phyloP scores from a whole-genome alignment of 805 yeast genomes.

The Barnettozyma populi region DNA sequence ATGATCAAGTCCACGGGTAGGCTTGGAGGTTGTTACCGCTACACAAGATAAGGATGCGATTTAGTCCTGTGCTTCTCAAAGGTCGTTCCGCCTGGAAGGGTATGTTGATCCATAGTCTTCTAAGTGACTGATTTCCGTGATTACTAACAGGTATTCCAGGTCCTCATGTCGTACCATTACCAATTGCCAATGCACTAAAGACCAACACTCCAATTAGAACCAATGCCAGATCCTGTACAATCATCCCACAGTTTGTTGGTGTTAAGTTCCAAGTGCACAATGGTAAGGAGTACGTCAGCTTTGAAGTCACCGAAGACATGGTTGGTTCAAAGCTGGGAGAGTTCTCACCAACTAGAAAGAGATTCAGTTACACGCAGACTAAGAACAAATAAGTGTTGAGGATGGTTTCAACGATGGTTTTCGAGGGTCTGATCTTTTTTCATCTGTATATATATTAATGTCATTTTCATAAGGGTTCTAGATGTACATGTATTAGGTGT shows the following conservation, averaged over 20 bases:
- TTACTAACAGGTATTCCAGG: slow-evolving; percentile 34
- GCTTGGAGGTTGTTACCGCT: neutral
- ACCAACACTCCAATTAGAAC: slow-evolving; percentile 87
- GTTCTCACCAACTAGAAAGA: slow-evolving; percentile 90
- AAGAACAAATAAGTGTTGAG: slow-evolving; percentile 41
- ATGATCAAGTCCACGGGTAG: neutral
- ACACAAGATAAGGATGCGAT: slow-evolving; percentile 30
- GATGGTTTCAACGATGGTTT: neutral
- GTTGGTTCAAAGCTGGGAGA: slow-evolving; percentile 95
- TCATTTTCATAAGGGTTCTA: neutral
- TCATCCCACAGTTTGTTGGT: slow-evolving; percentile 94
- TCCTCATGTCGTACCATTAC: slow-evolving; percentile 91
- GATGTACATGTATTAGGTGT: neutral
- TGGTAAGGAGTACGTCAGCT: slow-evolving; percentile 88
- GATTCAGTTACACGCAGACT: slow-evolving; percentile 74
- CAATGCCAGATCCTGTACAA: slow-evolving; percentile 92
- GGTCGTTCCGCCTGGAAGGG: slow-evolving; percentile 59
- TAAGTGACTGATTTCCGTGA: neutral
- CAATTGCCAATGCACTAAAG: slow-evolving; percentile 78
- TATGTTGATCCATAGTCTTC: slow-evolving; percentile 13
- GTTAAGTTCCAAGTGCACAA: slow-evolving; percentile 91
- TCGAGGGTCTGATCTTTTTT: neutral
- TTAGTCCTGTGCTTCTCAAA: slow-evolving; percentile 34
- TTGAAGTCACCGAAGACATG: slow-evolving; percentile 89
- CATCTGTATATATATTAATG: slow-evolving; percentile 2